These are phyloP conservation scores for Puccinia horiana DNA, from an alignment of 1,284 basidiomycete genomes.

Conservation along the genomic window DNA sequence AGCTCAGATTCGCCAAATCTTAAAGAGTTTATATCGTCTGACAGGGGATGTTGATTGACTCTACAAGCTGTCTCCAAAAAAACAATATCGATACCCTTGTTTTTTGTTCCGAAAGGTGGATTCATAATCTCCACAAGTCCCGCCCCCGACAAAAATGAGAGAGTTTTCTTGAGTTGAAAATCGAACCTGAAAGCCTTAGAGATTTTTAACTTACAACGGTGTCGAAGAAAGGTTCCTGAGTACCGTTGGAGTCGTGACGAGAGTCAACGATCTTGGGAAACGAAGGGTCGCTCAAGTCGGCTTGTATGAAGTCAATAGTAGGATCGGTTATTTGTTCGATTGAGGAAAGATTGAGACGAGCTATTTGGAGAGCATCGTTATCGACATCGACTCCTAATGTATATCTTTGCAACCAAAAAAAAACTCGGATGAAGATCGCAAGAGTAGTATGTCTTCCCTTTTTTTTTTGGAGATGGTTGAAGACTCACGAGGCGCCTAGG, in stretches of 20 bases:
- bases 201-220: conserved; percentile 23
- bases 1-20: background rate
- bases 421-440: conserved; percentile 1
- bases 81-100: conserved; percentile 43
- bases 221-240: conserved; percentile 5
- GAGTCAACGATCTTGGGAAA: background rate
- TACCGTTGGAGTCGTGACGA: background rate
- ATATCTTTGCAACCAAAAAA: no score
- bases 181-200: background rate
- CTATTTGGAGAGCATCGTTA: background rate
- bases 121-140: conserved; percentile 37
- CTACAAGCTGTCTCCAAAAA: conserved; percentile 37
- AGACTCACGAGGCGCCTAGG: conserved; percentile 25
- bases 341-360: background rate
- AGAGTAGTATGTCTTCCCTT: background rate
- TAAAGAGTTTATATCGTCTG: background rate
- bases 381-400: conserved; percentile 2
- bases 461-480: background rate
- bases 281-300: background rate
- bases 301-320: conserved; percentile 4
- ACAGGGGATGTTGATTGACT: background rate
- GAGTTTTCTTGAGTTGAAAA: no score
- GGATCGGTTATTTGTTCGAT: background rate
- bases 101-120: conserved; percentile 46
- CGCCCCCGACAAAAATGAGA: background rate